Evolutionary conservation across 2,329 filamentous ascomycete genomes (phyloP).

Genomic region (Colletotrichum neosansevieriae): DNA sequence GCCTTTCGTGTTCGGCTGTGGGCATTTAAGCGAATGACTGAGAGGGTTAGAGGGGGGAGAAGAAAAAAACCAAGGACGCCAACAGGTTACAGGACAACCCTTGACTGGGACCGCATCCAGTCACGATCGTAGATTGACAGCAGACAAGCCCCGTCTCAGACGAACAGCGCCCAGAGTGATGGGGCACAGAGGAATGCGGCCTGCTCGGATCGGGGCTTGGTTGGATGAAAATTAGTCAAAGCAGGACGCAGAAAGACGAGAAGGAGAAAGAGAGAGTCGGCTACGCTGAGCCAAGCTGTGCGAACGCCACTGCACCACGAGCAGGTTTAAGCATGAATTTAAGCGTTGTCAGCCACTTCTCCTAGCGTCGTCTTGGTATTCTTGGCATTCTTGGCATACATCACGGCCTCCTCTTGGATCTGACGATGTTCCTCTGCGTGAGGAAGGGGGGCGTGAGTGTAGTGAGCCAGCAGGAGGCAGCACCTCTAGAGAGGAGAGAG

Average conservation of each 20-base stretch:
- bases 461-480: background rate
- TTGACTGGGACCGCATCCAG: constrained; percentile 8
- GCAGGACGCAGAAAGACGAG: no score
- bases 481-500: background rate
- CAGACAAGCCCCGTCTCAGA: constrained; percentile 28
- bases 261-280: no score
- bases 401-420: constrained; percentile 42
- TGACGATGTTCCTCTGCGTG: constrained; percentile 13
- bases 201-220: background rate
- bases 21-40: background rate
- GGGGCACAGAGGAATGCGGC: background rate
- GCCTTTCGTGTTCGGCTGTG: no score
- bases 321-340: constrained; percentile 62
- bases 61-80: background rate
- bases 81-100: background rate
- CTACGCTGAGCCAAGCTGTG: constrained; percentile 7
- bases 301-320: constrained; percentile 36
- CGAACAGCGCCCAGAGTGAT: background rate
- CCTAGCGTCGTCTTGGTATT: constrained; percentile 42
- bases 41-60: background rate
- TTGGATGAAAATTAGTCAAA: background rate
- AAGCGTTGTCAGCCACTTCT: constrained; percentile 59
- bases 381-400: constrained; percentile 58
- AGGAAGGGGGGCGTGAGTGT: background rate
- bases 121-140: constrained; percentile 10